phyloP scores from a whole-genome alignment of 345 rosid species.

The Fremontodendron californicum region DNA sequence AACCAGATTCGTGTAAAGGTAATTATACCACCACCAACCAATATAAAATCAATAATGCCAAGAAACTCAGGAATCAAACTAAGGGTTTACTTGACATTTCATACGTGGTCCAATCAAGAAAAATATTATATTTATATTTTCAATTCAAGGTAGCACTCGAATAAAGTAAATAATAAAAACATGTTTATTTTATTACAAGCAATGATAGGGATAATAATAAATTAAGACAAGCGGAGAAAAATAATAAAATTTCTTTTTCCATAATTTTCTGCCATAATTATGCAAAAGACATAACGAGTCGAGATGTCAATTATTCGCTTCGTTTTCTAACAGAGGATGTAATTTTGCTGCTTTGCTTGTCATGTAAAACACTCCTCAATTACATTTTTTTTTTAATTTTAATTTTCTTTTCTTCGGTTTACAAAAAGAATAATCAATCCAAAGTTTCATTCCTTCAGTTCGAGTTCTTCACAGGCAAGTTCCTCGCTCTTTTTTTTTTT shows the following conservation, averaged over 20 bases:
- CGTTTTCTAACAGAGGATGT: background rate
- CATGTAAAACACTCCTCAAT: conserved; percentile 20
- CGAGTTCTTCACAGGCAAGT: conserved; percentile 11
- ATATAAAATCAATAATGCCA: background rate
- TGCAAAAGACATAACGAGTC: background rate
- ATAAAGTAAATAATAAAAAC: background rate
- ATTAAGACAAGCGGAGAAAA: background rate
- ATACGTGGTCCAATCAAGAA: background rate
- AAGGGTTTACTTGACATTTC: background rate
- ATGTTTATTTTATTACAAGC: conserved; percentile 13
- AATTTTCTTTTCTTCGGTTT: background rate
- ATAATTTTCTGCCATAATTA: background rate
- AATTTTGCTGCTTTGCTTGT: conserved; percentile 12
- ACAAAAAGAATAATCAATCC: background rate
- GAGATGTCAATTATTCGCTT: conserved; percentile 16
- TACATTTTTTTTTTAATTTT: background rate
- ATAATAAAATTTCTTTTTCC: background rate
- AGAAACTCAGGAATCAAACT: background rate
- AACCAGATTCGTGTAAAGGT: too few species aligned
- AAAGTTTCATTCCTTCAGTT: background rate
- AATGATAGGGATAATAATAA: background rate
- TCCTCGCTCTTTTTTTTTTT: background rate
- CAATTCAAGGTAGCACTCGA: background rate
- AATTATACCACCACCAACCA: background rate
- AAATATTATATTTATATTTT: background rate